Evolutionary conservation across 2,329 filamentous ascomycete species (phyloP).

Genomic region (Fusarium sp.): DNA sequence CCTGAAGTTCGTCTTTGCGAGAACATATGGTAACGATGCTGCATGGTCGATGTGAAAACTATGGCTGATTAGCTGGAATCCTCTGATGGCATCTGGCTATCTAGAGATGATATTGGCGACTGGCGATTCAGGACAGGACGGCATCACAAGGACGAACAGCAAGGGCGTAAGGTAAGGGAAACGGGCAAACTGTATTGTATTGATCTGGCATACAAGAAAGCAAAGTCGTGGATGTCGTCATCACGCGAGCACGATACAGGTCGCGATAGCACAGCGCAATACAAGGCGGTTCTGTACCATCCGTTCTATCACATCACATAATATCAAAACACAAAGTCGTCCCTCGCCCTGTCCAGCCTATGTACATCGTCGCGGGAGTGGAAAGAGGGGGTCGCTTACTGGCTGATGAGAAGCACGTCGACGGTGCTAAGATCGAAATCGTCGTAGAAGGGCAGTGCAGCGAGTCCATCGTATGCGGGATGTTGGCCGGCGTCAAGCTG

Average conservation of each 20-base stretch:
- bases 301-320: slow-evolving; percentile 41
- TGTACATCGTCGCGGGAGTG: slow-evolving; percentile 34
- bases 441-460: slow-evolving; percentile 95
- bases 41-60: slow-evolving; percentile 99
- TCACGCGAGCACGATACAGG: slow-evolving; percentile 38
- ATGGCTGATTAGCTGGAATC: slow-evolving; percentile 40
- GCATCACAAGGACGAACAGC: slow-evolving; percentile 42
- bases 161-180: slow-evolving; percentile 37
- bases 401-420: slow-evolving; percentile 96
- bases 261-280: not conserved
- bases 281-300: not conserved
- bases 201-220: slow-evolving; percentile 49
- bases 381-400: slow-evolving; percentile 73
- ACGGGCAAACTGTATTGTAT: slow-evolving; percentile 50
- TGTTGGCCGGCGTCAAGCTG: slow-evolving; percentile 98
- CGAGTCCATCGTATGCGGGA: slow-evolving; percentile 93
- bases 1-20: slow-evolving; percentile 97
- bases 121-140: slow-evolving; percentile 38
- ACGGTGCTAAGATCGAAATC: slow-evolving; percentile 98
- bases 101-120: slow-evolving; percentile 14
- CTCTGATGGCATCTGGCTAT: slow-evolving; percentile 17
- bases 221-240: slow-evolving; percentile 41
- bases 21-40: slow-evolving; percentile 96
- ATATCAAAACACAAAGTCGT: slow-evolving; percentile 39
- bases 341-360: slow-evolving; percentile 44